Percentiles rank a stretch among this genome's conserved stretches.
These are phyloP conservation scores for Alloascoidea hylecoeti DNA, from an alignment of 805 yeast genomes.

Conservation along the genomic window DNA sequence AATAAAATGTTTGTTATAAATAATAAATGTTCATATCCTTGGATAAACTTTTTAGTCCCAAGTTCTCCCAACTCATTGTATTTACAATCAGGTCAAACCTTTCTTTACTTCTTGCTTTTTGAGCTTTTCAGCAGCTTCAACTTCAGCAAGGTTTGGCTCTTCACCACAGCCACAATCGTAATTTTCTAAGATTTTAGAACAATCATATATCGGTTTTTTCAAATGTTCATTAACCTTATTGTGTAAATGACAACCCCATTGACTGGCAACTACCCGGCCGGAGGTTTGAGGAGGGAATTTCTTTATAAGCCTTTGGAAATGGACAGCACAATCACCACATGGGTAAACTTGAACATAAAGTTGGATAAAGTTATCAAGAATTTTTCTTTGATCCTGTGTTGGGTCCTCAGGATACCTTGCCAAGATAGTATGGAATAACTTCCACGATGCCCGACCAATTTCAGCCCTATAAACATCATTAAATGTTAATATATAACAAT, in stretches of 20 bases:
- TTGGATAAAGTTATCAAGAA: slow-evolving; percentile 48
- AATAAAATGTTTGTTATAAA: too few species aligned
- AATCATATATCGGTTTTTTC: slow-evolving; percentile 64
- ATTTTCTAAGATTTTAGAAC: slow-evolving; percentile 72
- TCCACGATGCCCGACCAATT: slow-evolving; percentile 89
- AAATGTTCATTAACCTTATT: slow-evolving; percentile 71
- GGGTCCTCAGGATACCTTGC: slow-evolving; percentile 90
- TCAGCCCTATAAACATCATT: slow-evolving; percentile 35
- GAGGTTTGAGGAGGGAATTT: slow-evolving; percentile 77
- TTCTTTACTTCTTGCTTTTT: slow-evolving; percentile 14
- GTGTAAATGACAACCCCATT: slow-evolving; percentile 95
- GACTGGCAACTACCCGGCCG: slow-evolving; percentile 66
- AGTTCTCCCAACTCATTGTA: too few species aligned
- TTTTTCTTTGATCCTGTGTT: slow-evolving; percentile 39
- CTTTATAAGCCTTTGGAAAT: slow-evolving; percentile 56
- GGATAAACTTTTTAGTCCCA: too few species aligned
- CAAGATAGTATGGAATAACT: slow-evolving; percentile 75
- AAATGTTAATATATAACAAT: neutral
- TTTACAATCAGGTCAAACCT: slow-evolving; percentile 24
- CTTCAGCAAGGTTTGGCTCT: slow-evolving; percentile 55
- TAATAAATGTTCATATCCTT: too few species aligned
- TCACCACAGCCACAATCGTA: slow-evolving; percentile 94
- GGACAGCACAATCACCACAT: slow-evolving; percentile 94
- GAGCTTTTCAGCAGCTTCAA: slow-evolving; percentile 20
- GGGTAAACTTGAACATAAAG: slow-evolving; percentile 90